These are phyloP conservation scores for Tricladium varicosporioides DNA, from an alignment of 2,329 filamentous ascomycete species.

Conservation along the genomic window DNA sequence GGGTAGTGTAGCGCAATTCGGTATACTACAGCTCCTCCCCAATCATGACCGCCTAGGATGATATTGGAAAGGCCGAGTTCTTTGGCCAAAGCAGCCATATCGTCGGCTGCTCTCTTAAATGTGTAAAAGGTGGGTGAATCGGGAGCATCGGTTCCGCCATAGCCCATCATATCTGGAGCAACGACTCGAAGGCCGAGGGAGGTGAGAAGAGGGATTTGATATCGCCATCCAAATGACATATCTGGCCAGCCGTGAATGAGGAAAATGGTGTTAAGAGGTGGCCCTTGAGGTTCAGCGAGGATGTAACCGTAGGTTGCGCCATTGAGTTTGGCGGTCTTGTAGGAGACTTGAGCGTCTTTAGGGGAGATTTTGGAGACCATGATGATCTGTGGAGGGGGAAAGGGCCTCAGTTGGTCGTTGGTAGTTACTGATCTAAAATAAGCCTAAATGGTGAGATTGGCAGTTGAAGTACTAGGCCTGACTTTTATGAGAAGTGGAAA, in stretches of 20 bases:
- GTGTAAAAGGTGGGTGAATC: constrained; percentile 62
- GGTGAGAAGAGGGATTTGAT: constrained; percentile 77
- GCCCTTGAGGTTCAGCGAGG: constrained; percentile 47
- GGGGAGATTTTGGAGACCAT: constrained; percentile 61
- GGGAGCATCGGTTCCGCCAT: constrained; percentile 72
- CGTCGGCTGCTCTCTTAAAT: constrained; percentile 68
- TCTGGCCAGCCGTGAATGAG: constrained; percentile 72
- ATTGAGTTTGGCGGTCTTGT: constrained; percentile 61
- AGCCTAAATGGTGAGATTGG: background rate
- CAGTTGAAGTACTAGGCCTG: background rate
- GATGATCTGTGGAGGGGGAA: constrained; percentile 39
- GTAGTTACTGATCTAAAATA: too few relatives aligned
- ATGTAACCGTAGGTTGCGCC: constrained; percentile 70
- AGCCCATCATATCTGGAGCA: constrained; percentile 77
- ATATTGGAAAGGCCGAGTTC: constrained; percentile 49
- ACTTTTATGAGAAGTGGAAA: too few relatives aligned
- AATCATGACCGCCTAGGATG: constrained; percentile 84
- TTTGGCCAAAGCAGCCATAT: constrained; percentile 71
- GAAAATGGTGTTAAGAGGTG: constrained; percentile 48
- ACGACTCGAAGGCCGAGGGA: constrained; percentile 75
- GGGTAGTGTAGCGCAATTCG: constrained; percentile 73
- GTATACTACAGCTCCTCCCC: constrained; percentile 80
- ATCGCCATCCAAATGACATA: constrained; percentile 79
- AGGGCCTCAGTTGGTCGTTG: too few relatives aligned
- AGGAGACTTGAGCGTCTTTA: constrained; percentile 64